phyloP scores from a whole-genome alignment of 306 rosid species.

The Rosa multiflora region DNA sequence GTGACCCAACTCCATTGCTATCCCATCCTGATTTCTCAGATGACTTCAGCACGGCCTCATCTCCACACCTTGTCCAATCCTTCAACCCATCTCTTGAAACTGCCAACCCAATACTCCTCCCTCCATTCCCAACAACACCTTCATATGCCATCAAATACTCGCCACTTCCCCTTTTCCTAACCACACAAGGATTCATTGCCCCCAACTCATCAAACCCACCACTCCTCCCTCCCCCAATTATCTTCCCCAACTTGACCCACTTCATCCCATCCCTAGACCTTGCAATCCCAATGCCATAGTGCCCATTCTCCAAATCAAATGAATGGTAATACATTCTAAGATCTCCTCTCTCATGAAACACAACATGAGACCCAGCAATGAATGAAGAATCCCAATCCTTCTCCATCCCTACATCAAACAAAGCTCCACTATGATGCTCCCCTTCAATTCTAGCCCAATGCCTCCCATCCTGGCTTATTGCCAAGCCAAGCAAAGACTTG shows the following conservation, averaged over 20 bases:
- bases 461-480: conserved; percentile 83
- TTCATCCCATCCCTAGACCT: conserved; percentile 84
- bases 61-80: conserved; percentile 59
- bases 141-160: conserved; percentile 78
- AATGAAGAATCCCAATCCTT: conserved; percentile 72
- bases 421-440: conserved; percentile 80
- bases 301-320: conserved; percentile 49
- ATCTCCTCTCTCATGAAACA: conserved; percentile 66
- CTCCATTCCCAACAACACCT: conserved; percentile 62
- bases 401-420: conserved; percentile 64
- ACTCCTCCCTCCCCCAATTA: conserved; percentile 48
- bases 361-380: conserved; percentile 63
- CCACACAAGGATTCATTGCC: conserved; percentile 48
- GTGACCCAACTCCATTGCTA: conserved; percentile 56
- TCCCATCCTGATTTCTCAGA: conserved; percentile 64
- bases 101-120: conserved; percentile 71
- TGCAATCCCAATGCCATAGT: conserved; percentile 62
- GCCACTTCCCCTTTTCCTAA: conserved; percentile 46
- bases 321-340: conserved; percentile 85
- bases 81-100: conserved; percentile 61
- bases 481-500: conserved; percentile 74
- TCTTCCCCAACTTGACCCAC: conserved; percentile 76
- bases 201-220: conserved; percentile 67
- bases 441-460: conserved; percentile 93
- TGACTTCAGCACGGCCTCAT: conserved; percentile 35